Evolutionary conservation across 345 rosid species (phyloP), one percentile per base, ranked within the genome.

Genomic region (Gynandropsis gynandra): DNA sequence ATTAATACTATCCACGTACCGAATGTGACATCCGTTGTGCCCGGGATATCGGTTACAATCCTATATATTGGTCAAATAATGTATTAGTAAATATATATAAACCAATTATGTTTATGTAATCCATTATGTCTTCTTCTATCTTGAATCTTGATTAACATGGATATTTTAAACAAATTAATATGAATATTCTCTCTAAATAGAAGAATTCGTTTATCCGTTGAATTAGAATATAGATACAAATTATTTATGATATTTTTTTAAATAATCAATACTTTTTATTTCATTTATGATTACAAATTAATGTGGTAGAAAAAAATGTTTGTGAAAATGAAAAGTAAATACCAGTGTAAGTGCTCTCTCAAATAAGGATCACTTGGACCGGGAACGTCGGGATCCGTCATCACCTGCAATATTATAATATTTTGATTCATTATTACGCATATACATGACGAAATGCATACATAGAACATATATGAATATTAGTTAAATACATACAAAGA

Each of bases 351-450:
- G 62, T 90, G 98, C 78, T 90, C 98, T 62, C 73, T 84, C 53
- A 87, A 74, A 64, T 84, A 87, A 29, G 98, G 98, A 63, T 90
- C 98, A 62, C 98, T 90, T 10, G 98, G 98, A 35, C 96, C 96
- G 8, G 98, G 98, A 63, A 79, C 95, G 79, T 90, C 98, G 35
- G 98, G 98, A 70, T 90, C 98, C 14, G 89, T 87, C 98, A 90
- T 87, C n/a, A 90, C 82, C 96, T 90, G 65, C 44, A 52, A 16
- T 47, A 41, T 36, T 46, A 45, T 58, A 45, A 16, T 32, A 52
- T 39, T 7, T 16, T 20, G 9, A 42, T 18, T 36, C 2, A 8
- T 13, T 3, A 33, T 15, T 12, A 3, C 5, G 5, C 29, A 24
- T 5, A 24, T 5, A 24, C 29, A 24, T 24, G 29, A n/a, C n/a